These are phyloP conservation scores for Keqinozyma sinolaborantium DNA, from an alignment of 1,139 yeast species.

Conservation along the genomic window DNA sequence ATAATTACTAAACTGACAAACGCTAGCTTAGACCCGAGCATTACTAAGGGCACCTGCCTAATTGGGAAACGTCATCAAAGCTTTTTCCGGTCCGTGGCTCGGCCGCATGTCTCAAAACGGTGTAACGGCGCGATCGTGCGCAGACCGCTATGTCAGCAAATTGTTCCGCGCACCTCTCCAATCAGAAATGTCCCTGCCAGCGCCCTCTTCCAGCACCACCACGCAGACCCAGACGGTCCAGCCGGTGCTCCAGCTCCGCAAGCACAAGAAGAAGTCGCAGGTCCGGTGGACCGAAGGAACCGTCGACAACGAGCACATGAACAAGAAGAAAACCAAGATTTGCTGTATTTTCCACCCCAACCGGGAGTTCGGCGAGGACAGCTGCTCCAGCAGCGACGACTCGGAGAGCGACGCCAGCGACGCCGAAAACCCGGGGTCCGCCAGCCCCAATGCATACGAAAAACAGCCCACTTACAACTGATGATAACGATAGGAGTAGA, in stretches of 20 bases:
- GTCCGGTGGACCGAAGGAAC: constrained; percentile 87
- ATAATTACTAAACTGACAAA: no score
- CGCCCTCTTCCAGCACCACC: no score
- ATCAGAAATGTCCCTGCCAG: no score
- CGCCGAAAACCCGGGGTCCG: constrained; percentile 13
- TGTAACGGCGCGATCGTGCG: no score
- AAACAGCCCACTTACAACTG: constrained; percentile 61
- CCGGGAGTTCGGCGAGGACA: constrained; percentile 63
- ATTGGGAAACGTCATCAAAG: no score
- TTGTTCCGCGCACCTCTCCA: no score
- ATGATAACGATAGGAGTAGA: constrained; percentile 11
- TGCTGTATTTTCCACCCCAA: constrained; percentile 94
- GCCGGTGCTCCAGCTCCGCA: constrained; percentile 8
- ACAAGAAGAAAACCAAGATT: constrained; percentile 85
- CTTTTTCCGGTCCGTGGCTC: no score
- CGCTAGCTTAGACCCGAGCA: no score
- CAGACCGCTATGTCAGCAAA: no score
- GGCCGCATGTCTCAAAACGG: no score
- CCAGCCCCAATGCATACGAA: constrained; percentile 71
- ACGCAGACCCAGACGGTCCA: constrained; percentile 1
- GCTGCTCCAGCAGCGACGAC: constrained; percentile 28
- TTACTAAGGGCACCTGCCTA: no score
- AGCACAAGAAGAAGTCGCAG: constrained; percentile 31
- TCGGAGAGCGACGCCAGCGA: constrained; percentile 39
- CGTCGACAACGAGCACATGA: constrained; percentile 83